phyloP scores from a whole-genome alignment of 768 basidiomycete species.

The Trametes gibbosa region DNA sequence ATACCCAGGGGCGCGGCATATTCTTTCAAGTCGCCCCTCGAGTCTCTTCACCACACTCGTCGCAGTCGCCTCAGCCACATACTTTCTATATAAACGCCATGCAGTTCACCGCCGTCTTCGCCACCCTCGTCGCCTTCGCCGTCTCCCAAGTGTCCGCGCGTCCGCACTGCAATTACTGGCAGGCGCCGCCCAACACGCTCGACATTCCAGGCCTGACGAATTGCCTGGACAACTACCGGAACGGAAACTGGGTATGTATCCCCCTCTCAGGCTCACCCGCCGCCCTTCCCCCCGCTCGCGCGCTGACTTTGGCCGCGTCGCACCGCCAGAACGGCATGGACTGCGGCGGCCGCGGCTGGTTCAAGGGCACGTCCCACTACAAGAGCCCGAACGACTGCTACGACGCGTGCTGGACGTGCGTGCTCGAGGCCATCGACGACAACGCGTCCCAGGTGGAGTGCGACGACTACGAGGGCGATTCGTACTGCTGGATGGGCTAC shows the following conservation, averaged over 20 bases:
- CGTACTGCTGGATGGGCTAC: neutral
- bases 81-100: neutral
- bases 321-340: neutral
- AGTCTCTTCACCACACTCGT: no score
- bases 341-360: slow-evolving; percentile 4
- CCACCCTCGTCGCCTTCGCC: neutral
- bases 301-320: neutral
- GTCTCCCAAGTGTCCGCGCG: neutral
- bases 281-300: neutral
- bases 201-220: neutral
- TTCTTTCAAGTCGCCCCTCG: no score
- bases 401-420: neutral
- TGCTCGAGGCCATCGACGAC: neutral
- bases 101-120: slow-evolving; percentile 1
- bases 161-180: neutral
- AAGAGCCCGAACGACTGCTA: neutral
- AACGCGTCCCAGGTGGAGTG: neutral
- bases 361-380: slow-evolving; percentile 1
- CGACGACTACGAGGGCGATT: neutral
- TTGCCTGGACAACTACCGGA: slow-evolving; percentile 1
- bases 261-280: no score
- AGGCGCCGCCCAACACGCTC: neutral
- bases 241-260: neutral
- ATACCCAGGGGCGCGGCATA: no score
- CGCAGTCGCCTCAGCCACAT: no score